Evolutionary conservation across 2,329 filamentous ascomycete genomes (phyloP).

Genomic region (Rutstroemia sp.): DNA sequence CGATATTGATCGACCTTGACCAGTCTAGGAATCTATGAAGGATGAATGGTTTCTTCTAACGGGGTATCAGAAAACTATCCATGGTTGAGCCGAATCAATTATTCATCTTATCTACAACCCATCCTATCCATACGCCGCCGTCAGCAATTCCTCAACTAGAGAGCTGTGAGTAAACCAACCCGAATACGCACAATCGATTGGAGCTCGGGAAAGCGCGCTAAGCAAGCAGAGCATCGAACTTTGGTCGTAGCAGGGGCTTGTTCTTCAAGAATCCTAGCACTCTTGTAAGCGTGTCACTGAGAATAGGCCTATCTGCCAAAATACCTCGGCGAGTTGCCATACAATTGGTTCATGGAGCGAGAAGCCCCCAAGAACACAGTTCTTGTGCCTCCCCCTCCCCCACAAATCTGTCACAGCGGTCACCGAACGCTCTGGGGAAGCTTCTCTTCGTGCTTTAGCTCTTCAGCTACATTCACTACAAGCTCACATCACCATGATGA

Average conservation of each 20-base stretch:
- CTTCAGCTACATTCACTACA: too few relatives aligned
- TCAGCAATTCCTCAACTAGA: not conserved
- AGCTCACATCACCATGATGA: too few relatives aligned
- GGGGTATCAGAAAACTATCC: not conserved
- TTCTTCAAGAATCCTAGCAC: not conserved
- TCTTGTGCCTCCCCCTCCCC: not conserved
- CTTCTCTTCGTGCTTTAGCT: not conserved
- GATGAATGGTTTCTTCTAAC: not conserved
- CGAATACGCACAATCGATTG: not conserved
- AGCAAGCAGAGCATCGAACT: not conserved
- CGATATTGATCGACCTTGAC: not conserved
- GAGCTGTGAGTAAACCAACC: not conserved
- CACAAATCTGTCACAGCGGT: not conserved
- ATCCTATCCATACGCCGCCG: not conserved
- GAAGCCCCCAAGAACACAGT: not conserved
- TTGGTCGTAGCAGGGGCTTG: not conserved
- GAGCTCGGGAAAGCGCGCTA: not conserved
- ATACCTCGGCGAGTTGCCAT: not conserved
- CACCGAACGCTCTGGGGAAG: not conserved
- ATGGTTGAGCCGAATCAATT: not conserved
- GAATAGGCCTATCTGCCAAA: too few relatives aligned
- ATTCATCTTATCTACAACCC: not conserved
- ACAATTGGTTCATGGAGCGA: not conserved
- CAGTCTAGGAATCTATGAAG: not conserved
- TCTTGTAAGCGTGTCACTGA: too few relatives aligned